These are phyloP conservation scores for Stagonosporopsis chrysanthemi DNA, from an alignment of 2,329 filamentous ascomycete species.

Conservation along the genomic window DNA sequence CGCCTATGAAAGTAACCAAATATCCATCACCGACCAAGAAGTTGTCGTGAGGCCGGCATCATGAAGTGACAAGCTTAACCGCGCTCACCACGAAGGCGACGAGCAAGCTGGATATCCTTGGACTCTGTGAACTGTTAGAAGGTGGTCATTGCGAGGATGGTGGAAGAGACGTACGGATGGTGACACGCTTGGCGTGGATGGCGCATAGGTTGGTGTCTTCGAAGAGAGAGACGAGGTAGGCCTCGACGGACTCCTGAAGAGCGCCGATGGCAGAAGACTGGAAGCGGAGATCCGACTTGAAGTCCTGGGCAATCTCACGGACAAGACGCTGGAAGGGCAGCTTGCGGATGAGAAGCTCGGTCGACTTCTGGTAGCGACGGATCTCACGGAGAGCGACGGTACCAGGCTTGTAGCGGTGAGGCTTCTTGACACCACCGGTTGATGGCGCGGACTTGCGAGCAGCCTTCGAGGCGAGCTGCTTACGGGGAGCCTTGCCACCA, in stretches of 20 bases:
- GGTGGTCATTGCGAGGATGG: neutral
- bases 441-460: slow-evolving; percentile 98
- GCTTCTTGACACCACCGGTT: slow-evolving; percentile 75
- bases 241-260: slow-evolving; percentile 94
- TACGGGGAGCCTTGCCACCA: slow-evolving; percentile 77
- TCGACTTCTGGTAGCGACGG: slow-evolving; percentile 85
- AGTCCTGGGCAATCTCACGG: slow-evolving; percentile 74
- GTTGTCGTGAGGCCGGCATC: slow-evolving; percentile 35
- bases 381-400: slow-evolving; percentile 92
- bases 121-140: slow-evolving; percentile 67
- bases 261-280: slow-evolving; percentile 94
- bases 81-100: slow-evolving; percentile 63
- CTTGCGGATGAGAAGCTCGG: slow-evolving; percentile 83
- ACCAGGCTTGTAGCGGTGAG: slow-evolving; percentile 63
- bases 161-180: slow-evolving; percentile 63
- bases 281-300: slow-evolving; percentile 81
- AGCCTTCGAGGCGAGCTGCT: slow-evolving; percentile 99
- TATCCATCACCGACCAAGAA: slow-evolving; percentile 35
- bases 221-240: slow-evolving; percentile 94
- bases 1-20: slow-evolving; percentile 43
- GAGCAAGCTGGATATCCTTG: slow-evolving; percentile 94
- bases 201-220: slow-evolving; percentile 96
- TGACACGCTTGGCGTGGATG: slow-evolving; percentile 95
- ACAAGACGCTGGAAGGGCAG: slow-evolving; percentile 82
- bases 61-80: slow-evolving; percentile 52